Evolutionary conservation across 2,329 filamentous ascomycete species (phyloP).

Genomic region (Fusarium tjaetaba): DNA sequence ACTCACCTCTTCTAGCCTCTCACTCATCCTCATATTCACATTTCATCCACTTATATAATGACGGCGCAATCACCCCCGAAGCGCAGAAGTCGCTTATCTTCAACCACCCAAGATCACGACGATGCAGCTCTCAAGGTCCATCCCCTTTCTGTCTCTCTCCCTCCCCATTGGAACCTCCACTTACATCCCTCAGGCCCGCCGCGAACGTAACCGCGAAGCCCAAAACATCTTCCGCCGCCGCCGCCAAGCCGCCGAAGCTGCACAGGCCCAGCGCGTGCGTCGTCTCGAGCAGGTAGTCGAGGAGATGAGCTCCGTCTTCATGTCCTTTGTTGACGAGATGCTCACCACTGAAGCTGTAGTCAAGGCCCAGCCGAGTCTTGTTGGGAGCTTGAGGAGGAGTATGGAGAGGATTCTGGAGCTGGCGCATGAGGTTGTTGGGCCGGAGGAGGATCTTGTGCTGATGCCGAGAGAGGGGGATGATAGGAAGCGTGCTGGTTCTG

Average conservation of each 20-base stretch:
- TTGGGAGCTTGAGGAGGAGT: slow-evolving; percentile 30
- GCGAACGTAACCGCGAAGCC: slow-evolving; percentile 45
- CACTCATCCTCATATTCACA: not conserved
- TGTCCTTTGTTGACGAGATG: slow-evolving; percentile 44
- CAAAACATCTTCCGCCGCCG: slow-evolving; percentile 45
- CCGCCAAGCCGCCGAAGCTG: slow-evolving; percentile 43
- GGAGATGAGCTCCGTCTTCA: slow-evolving; percentile 45
- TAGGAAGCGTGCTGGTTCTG: not conserved
- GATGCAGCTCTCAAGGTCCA: slow-evolving; percentile 41
- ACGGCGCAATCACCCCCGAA: slow-evolving; percentile 19
- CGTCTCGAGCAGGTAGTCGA: slow-evolving; percentile 44
- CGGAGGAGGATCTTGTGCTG: slow-evolving; percentile 34
- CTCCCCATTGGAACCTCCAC: not conserved
- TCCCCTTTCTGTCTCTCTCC: not conserved
- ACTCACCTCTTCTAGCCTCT: not conserved
- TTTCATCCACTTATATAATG: slow-evolving; percentile 16
- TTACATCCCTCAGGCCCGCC: slow-evolving; percentile 38
- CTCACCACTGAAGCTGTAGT: slow-evolving; percentile 41
- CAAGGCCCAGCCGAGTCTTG: slow-evolving; percentile 28
- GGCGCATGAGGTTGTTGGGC: slow-evolving; percentile 41
- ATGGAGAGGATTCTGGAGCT: slow-evolving; percentile 39
- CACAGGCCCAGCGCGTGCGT: slow-evolving; percentile 39
- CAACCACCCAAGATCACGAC: slow-evolving; percentile 28
- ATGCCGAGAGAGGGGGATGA: slow-evolving; percentile 1
- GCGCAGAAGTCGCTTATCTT: slow-evolving; percentile 37